These are phyloP conservation scores for Lathyrus sativus DNA, from an alignment of 306 rosid genomes.

Conservation along the genomic window DNA sequence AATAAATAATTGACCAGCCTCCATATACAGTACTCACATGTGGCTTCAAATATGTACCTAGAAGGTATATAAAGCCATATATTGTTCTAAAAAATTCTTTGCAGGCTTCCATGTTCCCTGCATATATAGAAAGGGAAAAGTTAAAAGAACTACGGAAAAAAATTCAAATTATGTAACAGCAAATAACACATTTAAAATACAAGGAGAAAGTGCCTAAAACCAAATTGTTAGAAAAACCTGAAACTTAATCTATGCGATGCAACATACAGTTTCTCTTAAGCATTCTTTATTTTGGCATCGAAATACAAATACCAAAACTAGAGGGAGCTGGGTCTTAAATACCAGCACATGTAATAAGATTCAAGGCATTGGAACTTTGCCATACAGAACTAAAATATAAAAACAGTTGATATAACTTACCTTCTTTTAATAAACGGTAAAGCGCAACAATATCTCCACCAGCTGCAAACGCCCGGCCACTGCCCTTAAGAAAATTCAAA, in stretches of 20 bases:
- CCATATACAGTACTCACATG: slow-evolving; percentile 60
- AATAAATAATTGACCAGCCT: slow-evolving; percentile 2
- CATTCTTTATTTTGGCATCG: slow-evolving; percentile 9
- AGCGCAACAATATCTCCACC: slow-evolving; percentile 87
- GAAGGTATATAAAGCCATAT: slow-evolving; percentile 69
- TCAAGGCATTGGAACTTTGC: no score
- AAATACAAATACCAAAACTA: no score
- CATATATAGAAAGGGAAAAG: slow-evolving; percentile 38
- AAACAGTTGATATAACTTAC: slow-evolving; percentile 35
- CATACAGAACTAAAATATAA: no score
- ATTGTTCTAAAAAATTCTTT: slow-evolving; percentile 64
- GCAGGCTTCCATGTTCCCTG: slow-evolving; percentile 73
- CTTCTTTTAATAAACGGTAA: slow-evolving; percentile 57
- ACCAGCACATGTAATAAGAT: no score
- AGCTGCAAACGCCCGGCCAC: slow-evolving; percentile 84
- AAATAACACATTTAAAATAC: not conserved
- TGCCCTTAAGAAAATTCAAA: slow-evolving; percentile 63
- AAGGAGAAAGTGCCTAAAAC: slow-evolving; percentile 13
- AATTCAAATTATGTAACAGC: not conserved
- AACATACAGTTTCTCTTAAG: not conserved
- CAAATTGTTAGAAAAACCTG: slow-evolving; percentile 9
- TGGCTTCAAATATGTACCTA: slow-evolving; percentile 91
- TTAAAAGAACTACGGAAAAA: not conserved
- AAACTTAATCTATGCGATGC: slow-evolving; percentile 7
- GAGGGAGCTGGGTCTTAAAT: no score